These are phyloP conservation scores for Cyberlindnera americana DNA, from an alignment of 805 yeast species.

Conservation along the genomic window DNA sequence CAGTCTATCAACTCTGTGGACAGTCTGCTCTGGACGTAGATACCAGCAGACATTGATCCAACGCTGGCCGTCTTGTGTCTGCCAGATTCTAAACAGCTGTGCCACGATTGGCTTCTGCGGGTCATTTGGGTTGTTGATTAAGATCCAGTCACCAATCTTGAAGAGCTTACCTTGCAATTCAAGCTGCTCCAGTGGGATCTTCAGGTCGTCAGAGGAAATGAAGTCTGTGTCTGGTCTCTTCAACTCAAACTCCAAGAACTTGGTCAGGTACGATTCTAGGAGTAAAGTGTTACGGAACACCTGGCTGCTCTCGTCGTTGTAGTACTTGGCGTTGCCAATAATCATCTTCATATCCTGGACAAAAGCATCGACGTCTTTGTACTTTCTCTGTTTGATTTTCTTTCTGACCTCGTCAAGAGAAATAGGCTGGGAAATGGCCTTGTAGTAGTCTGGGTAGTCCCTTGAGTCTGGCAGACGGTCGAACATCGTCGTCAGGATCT, in stretches of 20 bases:
- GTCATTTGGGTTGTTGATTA: conserved; percentile 84
- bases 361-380: conserved; percentile 70
- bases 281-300: conserved; percentile 58
- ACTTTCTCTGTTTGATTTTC: conserved; percentile 81
- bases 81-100: conserved; percentile 92
- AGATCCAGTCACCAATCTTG: conserved; percentile 93
- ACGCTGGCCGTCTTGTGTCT: conserved; percentile 71
- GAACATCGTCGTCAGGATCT: conserved; percentile 57
- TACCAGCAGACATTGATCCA: conserved; percentile 98
- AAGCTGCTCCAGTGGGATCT: conserved; percentile 77
- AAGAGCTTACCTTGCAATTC: conserved; percentile 69
- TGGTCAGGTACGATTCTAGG: conserved; percentile 59
- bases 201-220: conserved; percentile 48
- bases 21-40: conserved; percentile 96
- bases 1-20: conserved; percentile 83
- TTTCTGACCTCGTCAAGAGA: conserved; percentile 71
- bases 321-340: conserved; percentile 69
- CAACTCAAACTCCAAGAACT: conserved; percentile 62
- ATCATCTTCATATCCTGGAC: conserved; percentile 72
- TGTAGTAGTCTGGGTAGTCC: conserved; percentile 42
- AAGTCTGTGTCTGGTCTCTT: conserved; percentile 80
- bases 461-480: conserved; percentile 76
- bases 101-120: conserved; percentile 87
- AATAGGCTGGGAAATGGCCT: conserved; percentile 53
- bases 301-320: conserved; percentile 53